Conservation (phyloP, 1,284 basidiomycete species). For the Ganoderma lucidum region DNA sequence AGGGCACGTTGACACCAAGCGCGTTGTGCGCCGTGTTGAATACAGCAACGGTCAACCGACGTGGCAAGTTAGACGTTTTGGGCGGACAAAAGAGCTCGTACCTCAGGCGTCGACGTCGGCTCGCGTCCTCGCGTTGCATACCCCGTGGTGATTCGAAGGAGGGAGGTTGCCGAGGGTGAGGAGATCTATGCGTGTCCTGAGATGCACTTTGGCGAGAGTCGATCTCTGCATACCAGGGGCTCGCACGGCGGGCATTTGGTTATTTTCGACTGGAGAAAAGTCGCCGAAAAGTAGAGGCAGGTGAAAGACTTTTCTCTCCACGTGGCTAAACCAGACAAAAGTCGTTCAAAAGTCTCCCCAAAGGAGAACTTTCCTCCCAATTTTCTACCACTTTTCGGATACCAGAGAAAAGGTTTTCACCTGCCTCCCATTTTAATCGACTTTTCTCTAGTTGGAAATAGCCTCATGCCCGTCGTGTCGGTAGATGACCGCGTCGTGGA, state of each 20-base stretch:
- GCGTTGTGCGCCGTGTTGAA: background rate
- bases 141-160: background rate
- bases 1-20: background rate
- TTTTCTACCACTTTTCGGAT: too few species aligned
- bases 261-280: too few species aligned
- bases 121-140: background rate
- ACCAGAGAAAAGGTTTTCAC: too few species aligned
- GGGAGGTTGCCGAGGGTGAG: background rate
- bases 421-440: too few species aligned
- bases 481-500: background rate
- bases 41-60: background rate
- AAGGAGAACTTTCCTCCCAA: too few species aligned
- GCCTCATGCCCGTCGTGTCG: too few species aligned
- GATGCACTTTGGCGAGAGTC: background rate
- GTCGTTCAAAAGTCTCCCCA: too few species aligned
- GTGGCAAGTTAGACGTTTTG: background rate
- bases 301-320: too few species aligned
- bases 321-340: too few species aligned
- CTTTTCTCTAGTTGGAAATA: too few species aligned
- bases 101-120: background rate
- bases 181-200: background rate
- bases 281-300: too few species aligned
- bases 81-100: conserved; percentile 3
- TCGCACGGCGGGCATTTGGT: too few species aligned
- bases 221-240: background rate